phyloP scores from a whole-genome alignment of 2,329 filamentous ascomycete genomes.

The Hirsutella minnesotensis region DNA sequence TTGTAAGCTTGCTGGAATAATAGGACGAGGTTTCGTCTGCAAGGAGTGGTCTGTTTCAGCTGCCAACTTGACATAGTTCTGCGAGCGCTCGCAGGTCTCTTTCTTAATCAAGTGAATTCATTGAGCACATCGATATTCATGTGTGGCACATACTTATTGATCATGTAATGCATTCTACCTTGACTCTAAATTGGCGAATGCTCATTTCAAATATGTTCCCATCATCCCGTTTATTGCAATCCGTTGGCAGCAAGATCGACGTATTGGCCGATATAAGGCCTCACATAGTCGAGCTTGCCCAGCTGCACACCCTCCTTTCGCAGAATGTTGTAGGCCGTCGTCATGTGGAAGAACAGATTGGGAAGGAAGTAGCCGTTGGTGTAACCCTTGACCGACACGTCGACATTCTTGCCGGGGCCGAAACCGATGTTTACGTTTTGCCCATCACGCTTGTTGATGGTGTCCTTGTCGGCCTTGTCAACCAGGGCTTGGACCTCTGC shows the following conservation, averaged over 20 bases:
- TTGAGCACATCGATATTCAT: no score
- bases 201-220: no score
- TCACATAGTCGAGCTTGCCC: slow-evolving; percentile 46
- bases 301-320: slow-evolving; percentile 49
- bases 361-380: slow-evolving; percentile 37
- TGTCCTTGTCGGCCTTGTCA: slow-evolving; percentile 18
- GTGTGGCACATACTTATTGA: no score
- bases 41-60: no score
- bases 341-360: slow-evolving; percentile 54
- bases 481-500: slow-evolving; percentile 16
- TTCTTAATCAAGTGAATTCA: no score
- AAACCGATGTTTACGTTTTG: slow-evolving; percentile 18
- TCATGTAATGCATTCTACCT: no score
- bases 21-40: no score
- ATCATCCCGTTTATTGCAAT: no score
- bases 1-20: no score
- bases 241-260: neutral
- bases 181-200: no score
- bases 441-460: slow-evolving; percentile 18
- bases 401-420: slow-evolving; percentile 15
- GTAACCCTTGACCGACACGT: slow-evolving; percentile 25
- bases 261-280: slow-evolving; percentile 17
- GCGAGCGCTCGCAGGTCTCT: no score
- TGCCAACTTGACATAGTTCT: no score
- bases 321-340: slow-evolving; percentile 47